phyloP scores from a whole-genome alignment of 2,329 filamentous ascomycete genomes.

The Fusarium liriodendri region DNA sequence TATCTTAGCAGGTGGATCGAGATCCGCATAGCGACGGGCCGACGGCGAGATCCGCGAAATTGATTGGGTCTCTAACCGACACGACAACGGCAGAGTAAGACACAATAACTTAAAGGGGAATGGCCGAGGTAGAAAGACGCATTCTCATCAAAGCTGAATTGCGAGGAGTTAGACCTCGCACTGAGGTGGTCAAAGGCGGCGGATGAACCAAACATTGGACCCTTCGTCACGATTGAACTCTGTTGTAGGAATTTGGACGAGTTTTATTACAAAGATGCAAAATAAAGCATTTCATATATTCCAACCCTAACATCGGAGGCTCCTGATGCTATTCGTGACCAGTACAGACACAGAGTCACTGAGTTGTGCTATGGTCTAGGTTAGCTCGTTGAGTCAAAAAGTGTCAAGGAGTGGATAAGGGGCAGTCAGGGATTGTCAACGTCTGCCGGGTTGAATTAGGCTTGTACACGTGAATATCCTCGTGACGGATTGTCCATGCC shows the following conservation, averaged over 20 bases:
- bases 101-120: not conserved
- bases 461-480: not conserved
- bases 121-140: not conserved
- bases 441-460: too few species aligned
- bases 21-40: not conserved
- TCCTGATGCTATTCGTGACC: not conserved
- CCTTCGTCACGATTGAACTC: too few species aligned
- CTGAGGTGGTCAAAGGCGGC: too few species aligned
- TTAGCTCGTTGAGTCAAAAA: not conserved
- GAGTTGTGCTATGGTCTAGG: not conserved
- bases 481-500: not conserved
- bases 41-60: not conserved
- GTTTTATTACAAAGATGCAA: not conserved
- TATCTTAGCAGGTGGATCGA: not conserved
- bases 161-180: not conserved
- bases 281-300: not conserved
- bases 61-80: not conserved
- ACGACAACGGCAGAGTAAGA: not conserved
- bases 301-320: not conserved
- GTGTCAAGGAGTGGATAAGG: not conserved
- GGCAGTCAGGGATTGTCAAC: not conserved
- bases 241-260: too few species aligned
- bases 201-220: too few species aligned
- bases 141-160: slow-evolving; percentile 39
- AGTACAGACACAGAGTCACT: not conserved